These are phyloP conservation scores for Prunus yedoensis DNA, from an alignment of 331 rosid species.

Conservation along the genomic window DNA sequence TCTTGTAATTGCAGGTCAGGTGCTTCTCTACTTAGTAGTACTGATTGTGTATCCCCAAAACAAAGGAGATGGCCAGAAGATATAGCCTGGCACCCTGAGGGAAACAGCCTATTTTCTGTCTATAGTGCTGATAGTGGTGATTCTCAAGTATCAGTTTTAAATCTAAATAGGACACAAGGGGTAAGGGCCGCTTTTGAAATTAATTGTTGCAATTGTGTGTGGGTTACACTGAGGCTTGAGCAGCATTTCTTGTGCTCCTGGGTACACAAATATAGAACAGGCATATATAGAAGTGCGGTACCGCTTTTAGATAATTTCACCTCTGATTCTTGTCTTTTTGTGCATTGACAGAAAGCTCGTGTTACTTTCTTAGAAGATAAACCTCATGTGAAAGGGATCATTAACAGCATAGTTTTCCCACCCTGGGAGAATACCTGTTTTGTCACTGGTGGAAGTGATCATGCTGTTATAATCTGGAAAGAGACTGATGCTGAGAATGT, in stretches of 20 bases:
- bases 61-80: conserved; percentile 98
- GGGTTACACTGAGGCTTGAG: neutral
- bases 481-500: conserved; percentile 50
- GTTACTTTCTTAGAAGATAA: conserved; percentile 71
- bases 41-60: conserved; percentile 66
- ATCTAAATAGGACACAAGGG: conserved; percentile 63
- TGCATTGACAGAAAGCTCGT: conserved; percentile 57
- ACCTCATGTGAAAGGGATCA: conserved; percentile 91
- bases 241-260: neutral
- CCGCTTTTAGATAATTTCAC: neutral
- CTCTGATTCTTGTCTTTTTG: conserved; percentile 20
- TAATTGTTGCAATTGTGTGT: neutral
- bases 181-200: conserved; percentile 38
- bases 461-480: conserved; percentile 83
- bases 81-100: conserved; percentile 90
- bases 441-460: conserved; percentile 92
- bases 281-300: too few relatives aligned
- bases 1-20: conserved; percentile 47
- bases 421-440: conserved; percentile 80
- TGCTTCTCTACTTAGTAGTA: conserved; percentile 70
- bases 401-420: conserved; percentile 70
- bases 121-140: conserved; percentile 92
- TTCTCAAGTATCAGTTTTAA: conserved; percentile 73
- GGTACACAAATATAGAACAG: neutral
- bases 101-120: conserved; percentile 65